A percentile compares a stretch with the other conserved stretches of the same genome.
Conservation (phyloP, 78 protist genomes). For the Monosiga brevicollis region DNA sequence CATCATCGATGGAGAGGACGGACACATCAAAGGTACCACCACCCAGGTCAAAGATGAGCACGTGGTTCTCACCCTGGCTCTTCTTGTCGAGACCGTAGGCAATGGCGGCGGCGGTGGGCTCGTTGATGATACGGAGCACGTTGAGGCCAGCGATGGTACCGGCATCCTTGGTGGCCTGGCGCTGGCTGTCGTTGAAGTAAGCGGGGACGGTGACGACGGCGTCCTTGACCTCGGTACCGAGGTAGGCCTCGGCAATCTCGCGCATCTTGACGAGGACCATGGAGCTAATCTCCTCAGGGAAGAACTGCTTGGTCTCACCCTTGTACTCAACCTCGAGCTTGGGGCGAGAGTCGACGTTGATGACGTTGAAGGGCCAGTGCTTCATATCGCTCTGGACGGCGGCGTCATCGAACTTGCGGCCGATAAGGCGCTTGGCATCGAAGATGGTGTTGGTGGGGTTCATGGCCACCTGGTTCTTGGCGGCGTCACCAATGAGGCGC, state of each 20-base stretch:
- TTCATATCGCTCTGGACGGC: conserved; percentile 68
- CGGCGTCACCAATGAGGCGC: conserved; percentile 90
- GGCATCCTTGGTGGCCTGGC: conserved; percentile 91
- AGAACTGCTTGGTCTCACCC: conserved; percentile 54
- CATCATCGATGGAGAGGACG: conserved; percentile 82
- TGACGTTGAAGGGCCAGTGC: conserved; percentile 82
- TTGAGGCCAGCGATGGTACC: conserved; percentile 79
- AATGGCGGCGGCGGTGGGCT: conserved; percentile 97
- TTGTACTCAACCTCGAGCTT: conserved; percentile 53
- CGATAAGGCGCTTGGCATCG: conserved; percentile 88
- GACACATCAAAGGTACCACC: conserved; percentile 96
- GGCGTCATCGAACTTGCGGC: conserved; percentile 56
- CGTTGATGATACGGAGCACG: conserved; percentile 87
- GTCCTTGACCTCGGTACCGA: conserved; percentile 62
- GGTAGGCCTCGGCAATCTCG: conserved; percentile 76
- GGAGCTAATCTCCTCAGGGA: conserved; percentile 79
- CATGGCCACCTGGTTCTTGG: conserved; percentile 88
- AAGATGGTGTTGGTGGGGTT: conserved; percentile 93
- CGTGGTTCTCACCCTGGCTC: conserved; percentile 55
- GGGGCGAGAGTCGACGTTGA: conserved; percentile 42
- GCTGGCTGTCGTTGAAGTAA: conserved; percentile 92
- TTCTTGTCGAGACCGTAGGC: conserved; percentile 92
- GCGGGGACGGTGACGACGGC: conserved; percentile 91
- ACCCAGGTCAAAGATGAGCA: conserved; percentile 94
- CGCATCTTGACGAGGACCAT: conserved; percentile 86